phyloP scores from a whole-genome alignment of 305 asterid species.

The Fraxinus floribunda region DNA sequence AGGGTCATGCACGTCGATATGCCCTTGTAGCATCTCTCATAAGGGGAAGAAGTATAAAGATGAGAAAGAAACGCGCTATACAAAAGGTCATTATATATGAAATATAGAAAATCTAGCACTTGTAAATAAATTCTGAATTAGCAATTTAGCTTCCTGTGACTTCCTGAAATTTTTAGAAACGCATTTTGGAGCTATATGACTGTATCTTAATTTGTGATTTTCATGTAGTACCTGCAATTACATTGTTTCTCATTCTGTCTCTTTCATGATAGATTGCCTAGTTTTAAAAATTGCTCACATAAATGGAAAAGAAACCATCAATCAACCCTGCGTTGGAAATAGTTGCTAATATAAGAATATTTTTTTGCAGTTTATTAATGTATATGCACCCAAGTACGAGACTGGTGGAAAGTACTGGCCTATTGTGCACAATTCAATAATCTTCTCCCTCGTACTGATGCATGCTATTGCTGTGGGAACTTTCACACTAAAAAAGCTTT shows the following conservation, averaged over 20 bases:
- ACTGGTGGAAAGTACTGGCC: conserved; percentile 50
- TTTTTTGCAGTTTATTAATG: conserved; percentile 37
- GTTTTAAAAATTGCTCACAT: background rate
- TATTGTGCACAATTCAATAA: conserved; percentile 36
- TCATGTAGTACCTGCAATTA: background rate
- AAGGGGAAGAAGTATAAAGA: background rate
- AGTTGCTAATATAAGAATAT: background rate
- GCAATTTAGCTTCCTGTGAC: background rate
- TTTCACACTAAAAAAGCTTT: conserved; percentile 36
- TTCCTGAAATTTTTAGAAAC: background rate
- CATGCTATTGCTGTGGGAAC: conserved; percentile 41
- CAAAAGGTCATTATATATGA: background rate
- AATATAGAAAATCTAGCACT: background rate
- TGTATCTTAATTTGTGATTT: background rate
- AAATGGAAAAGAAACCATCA: background rate
- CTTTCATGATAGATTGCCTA: background rate
- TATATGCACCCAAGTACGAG: conserved; percentile 39
- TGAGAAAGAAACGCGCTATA: background rate
- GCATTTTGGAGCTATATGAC: background rate
- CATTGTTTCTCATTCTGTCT: background rate
- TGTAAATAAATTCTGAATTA: background rate
- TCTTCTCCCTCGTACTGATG: conserved; percentile 39
- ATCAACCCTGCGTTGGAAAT: background rate
- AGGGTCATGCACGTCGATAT: background rate
- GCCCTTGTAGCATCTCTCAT: background rate